phyloP scores from a whole-genome alignment of 169 alveolate species.

The Plasmodium relictum region DNA sequence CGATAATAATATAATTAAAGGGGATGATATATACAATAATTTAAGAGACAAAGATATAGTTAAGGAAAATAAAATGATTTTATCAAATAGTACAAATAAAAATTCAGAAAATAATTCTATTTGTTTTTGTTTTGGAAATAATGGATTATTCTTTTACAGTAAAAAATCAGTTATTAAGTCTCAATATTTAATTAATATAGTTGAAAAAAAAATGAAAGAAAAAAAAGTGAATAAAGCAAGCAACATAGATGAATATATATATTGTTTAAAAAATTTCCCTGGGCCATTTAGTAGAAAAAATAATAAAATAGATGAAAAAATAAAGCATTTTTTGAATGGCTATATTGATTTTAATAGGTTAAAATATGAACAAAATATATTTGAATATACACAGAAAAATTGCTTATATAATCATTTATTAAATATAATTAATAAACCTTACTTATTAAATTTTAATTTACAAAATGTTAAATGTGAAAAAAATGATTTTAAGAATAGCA shows the following conservation, averaged over 20 bases:
- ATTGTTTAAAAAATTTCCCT: slow-evolving; percentile 34
- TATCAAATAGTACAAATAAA: not conserved
- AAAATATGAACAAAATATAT: slow-evolving; percentile 4
- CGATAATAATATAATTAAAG: not conserved
- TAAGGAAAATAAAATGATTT: not conserved
- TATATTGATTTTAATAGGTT: slow-evolving; percentile 10
- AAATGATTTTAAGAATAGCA: not conserved
- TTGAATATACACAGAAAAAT: slow-evolving; percentile 23
- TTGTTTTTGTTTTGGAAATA: slow-evolving; percentile 58
- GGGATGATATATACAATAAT: not conserved
- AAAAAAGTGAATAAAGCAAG: not conserved
- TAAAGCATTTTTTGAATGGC: slow-evolving; percentile 17
- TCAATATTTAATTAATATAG: slow-evolving; percentile 6
- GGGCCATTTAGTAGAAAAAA: slow-evolving; percentile 54
- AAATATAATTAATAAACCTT: slow-evolving; percentile 18
- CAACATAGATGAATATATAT: slow-evolving; percentile 10
- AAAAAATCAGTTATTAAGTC: slow-evolving; percentile 5
- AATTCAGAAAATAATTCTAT: not conserved
- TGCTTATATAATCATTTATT: slow-evolving; percentile 28
- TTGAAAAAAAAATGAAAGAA: not conserved
- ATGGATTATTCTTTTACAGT: slow-evolving; percentile 43
- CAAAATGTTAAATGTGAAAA: slow-evolving; percentile 3
- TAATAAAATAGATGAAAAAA: slow-evolving; percentile 32
- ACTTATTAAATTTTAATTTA: slow-evolving; percentile 22
- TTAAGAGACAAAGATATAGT: not conserved